These are phyloP conservation scores for Vitellaria paradoxa DNA, from an alignment of 179 eudicot genomes.

Conservation along the genomic window DNA sequence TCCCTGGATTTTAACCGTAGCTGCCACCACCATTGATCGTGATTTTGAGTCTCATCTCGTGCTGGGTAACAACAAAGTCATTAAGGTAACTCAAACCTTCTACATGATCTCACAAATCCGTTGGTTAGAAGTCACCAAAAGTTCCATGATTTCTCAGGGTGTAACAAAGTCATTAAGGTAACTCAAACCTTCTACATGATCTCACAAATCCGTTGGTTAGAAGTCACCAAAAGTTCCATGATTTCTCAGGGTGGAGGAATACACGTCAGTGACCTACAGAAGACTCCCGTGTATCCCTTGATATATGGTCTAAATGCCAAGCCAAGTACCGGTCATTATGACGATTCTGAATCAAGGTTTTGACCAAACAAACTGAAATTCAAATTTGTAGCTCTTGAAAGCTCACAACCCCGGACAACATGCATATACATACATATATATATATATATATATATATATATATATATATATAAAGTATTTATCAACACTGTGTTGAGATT, in stretches of 20 bases:
- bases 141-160: constrained; percentile 34
- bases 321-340: constrained; percentile 6
- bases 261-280: constrained; percentile 42
- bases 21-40: constrained; percentile 67
- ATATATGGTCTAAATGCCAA: constrained; percentile 39
- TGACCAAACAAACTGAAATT: background rate
- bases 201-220: too few relatives aligned
- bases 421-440: background rate
- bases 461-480: too few relatives aligned
- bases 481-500: background rate
- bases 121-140: background rate
- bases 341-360: constrained; percentile 48
- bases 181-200: background rate
- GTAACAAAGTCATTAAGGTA: constrained; percentile 60
- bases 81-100: constrained; percentile 41
- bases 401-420: background rate
- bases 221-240: background rate
- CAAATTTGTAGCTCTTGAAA: background rate
- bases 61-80: constrained; percentile 41
- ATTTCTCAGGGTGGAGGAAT: constrained; percentile 57
- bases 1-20: constrained; percentile 76
- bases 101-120: background rate
- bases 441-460: background rate
- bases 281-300: constrained; percentile 48
- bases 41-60: constrained; percentile 43